Base-by-base conservation (phyloP, 2,329 filamentous ascomycete species). In the Chrysoporthe cubensis region DNA sequence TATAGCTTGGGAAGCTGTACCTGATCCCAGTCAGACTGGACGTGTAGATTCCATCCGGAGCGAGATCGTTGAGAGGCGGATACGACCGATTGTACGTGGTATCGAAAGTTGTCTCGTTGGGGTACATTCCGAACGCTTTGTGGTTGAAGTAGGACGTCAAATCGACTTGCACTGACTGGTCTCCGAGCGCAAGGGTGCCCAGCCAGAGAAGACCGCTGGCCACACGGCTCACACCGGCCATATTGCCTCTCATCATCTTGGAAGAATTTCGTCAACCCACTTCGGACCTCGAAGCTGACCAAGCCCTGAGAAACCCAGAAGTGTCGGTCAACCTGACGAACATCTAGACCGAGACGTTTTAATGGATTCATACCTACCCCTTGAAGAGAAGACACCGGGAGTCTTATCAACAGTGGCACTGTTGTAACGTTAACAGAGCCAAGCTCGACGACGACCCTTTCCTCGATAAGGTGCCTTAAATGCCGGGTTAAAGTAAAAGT, bases 81-180 rank as follows among this genome's bases (percentile, higher is more conserved):
- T 80, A 84, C 0, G 81, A 82, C 61, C 82, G 77, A 54, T 79
- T 78, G 61, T 67, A 64, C 3, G 78, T 70, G 2, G 67, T 71
- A 65, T 84, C 81, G 67, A 84, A 83, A n/a, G 79, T 75, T 1
- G 82, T 79, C 71, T 84, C 81, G 2, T 81, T 81, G 0, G 82
- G 79, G 14, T 75, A 75, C 0, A 76, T 76, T 3, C 81, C 81
- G 67, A 85, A 84, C 1, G 75, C 82, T 66, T 82, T 82, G 72
- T 84, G 84, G 74, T 85, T 83, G 74, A 80, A 82, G 54, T 78
- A 77, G 0, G 73, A 21, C 0, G 74, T 72, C 32, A 84, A 71
- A 14, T 78, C 73, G 2, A 80, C 57, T 0, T 72, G 74, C 8
- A 75, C 69, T 16, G 77, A 78, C 73, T 43, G 32, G 21, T 64